Percentiles rank a stretch among this genome's conserved stretches.
Evolutionary conservation across 2,329 filamentous ascomycete species (phyloP).

Genomic region (Ophiosphaerella herpotricha): DNA sequence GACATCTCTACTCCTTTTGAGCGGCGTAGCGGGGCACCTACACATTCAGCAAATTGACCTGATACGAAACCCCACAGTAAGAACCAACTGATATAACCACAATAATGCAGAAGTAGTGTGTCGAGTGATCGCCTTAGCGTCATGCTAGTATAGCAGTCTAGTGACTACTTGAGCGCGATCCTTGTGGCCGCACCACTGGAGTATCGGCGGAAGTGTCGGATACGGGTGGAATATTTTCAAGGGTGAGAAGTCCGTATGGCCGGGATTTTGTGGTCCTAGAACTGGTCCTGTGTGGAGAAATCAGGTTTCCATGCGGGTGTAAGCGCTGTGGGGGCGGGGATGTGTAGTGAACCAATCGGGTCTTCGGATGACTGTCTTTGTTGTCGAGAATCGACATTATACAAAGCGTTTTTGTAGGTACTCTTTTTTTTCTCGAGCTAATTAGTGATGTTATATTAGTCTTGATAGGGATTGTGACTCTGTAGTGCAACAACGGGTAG

Average conservation of each 20-base stretch:
- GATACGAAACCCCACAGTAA: not conserved
- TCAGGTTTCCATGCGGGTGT: constrained; percentile 4
- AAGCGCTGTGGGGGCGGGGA: constrained; percentile 50
- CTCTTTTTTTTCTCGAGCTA: too few relatives aligned
- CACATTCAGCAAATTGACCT: constrained; percentile 1
- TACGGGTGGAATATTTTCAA: constrained; percentile 2
- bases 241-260: constrained; percentile 4
- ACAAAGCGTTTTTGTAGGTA: too few relatives aligned
- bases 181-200: constrained; percentile 7
- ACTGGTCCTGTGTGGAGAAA: not conserved
- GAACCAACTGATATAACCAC: not conserved
- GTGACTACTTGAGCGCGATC: not conserved
- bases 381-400: not conserved
- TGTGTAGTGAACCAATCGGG: constrained; percentile 4
- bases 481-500: too few relatives aligned
- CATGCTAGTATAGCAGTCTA: not conserved
- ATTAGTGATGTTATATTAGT: too few relatives aligned
- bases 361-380: not conserved
- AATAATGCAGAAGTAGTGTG: not conserved
- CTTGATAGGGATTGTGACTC: too few relatives aligned
- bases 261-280: constrained; percentile 7
- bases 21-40: not conserved
- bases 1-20: constrained; percentile 22
- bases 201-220: constrained; percentile 7
- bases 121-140: not conserved